Percentiles rank a stretch among this genome's conserved stretches.
phyloP scores from a whole-genome alignment of 768 basidiomycete genomes.

The Macrolepiota albuminosa region DNA sequence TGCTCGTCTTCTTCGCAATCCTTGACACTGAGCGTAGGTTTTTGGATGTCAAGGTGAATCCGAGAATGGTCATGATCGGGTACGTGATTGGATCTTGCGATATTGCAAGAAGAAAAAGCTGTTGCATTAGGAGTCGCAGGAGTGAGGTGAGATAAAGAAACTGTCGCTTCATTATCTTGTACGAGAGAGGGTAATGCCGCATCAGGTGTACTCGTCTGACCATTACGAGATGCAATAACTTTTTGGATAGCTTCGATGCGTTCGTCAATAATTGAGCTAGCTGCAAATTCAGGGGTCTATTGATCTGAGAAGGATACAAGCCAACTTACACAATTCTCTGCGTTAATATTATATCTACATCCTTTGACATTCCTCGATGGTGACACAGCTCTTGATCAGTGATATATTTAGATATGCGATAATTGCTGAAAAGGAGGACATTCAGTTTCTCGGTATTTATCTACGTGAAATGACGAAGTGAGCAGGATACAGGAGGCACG shows the following conservation, averaged over 20 bases:
- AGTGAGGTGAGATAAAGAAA: not conserved
- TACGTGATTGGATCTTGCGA: not conserved
- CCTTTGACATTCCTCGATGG: slow-evolving; percentile 14
- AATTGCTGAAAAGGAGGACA: slow-evolving; percentile 24
- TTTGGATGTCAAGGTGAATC: not conserved
- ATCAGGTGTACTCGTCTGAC: not conserved
- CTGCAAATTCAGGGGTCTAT: not conserved
- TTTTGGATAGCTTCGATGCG: slow-evolving; percentile 35
- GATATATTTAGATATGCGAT: slow-evolving; percentile 20
- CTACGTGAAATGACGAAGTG: slow-evolving; percentile 16
- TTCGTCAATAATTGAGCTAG: slow-evolving; percentile 31
- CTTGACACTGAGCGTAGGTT: not conserved
- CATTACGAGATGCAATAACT: slow-evolving; percentile 23
- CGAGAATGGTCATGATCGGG: not conserved
- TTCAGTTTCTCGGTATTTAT: slow-evolving; percentile 25
- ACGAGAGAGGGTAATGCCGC: not conserved
- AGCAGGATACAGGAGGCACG: not conserved
- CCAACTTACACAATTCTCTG: slow-evolving; percentile 34
- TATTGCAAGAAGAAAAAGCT: not conserved
- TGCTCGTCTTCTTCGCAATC: slow-evolving; percentile 15
- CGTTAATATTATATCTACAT: slow-evolving; percentile 36
- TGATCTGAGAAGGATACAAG: not conserved
- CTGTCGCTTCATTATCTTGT: not conserved
- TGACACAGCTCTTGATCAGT: slow-evolving; percentile 15
- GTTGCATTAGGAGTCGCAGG: not conserved